phyloP scores from a whole-genome alignment of 495 filamentous ascomycete genomes.

The Friedmanniomyces simplex region DNA sequence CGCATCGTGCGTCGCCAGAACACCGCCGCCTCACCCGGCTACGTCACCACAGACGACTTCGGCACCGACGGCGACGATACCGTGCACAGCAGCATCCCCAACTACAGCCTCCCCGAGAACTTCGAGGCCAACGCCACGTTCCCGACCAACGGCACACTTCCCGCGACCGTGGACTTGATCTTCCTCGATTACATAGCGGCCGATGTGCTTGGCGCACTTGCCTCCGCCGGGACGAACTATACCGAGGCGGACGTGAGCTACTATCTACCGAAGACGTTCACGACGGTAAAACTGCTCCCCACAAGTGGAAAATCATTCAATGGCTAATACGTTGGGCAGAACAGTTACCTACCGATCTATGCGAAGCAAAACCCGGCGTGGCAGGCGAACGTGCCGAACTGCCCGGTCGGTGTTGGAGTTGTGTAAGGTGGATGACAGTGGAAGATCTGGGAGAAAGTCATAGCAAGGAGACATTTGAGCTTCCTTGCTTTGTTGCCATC shows the following conservation, averaged over 20 bases:
- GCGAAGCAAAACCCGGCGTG: conserved; percentile 37
- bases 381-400: conserved; percentile 39
- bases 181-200: conserved; percentile 30
- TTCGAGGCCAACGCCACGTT: conserved; percentile 29
- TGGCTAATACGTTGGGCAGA: no score
- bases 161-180: conserved; percentile 27
- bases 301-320: no score
- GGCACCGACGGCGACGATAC: conserved; percentile 35
- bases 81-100: conserved; percentile 24
- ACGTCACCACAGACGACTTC: conserved; percentile 36
- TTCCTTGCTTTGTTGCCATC: neutral
- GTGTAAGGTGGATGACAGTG: no score
- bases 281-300: no score
- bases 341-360: conserved; percentile 41
- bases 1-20: no score
- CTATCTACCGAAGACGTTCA: no score
- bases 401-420: conserved; percentile 27
- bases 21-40: conserved; percentile 29
- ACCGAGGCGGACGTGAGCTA: conserved; percentile 31
- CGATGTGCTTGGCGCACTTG: conserved; percentile 28
- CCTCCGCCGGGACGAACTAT: conserved; percentile 33
- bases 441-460: no score
- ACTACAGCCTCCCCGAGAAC: conserved; percentile 22
- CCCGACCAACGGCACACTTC: conserved; percentile 26
- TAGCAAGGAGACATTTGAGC: no score